Evolutionary conservation across 2,329 filamentous ascomycete genomes (phyloP).

Genomic region (Alternaria alternata): DNA sequence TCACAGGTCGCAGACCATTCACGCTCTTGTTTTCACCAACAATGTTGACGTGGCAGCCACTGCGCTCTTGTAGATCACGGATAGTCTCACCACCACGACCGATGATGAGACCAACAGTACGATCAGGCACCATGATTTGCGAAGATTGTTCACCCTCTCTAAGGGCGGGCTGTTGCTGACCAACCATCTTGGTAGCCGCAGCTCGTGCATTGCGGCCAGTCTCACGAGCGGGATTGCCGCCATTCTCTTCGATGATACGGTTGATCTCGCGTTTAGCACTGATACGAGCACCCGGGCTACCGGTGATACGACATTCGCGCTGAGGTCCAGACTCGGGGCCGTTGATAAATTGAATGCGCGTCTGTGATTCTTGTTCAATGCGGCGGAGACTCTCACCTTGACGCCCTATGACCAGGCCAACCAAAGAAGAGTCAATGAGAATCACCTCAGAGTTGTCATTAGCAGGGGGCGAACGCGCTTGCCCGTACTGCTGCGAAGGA

Average conservation of each 20-base stretch:
- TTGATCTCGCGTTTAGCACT: slow-evolving; percentile 85
- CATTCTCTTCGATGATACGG: slow-evolving; percentile 86
- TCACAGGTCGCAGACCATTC: slow-evolving; percentile 87
- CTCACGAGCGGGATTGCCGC: slow-evolving; percentile 59
- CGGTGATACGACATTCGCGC: slow-evolving; percentile 86
- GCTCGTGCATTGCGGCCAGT: slow-evolving; percentile 50
- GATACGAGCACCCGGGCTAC: slow-evolving; percentile 73
- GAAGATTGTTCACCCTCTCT: slow-evolving; percentile 84
- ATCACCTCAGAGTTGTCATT: slow-evolving; percentile 83
- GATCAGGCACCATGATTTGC: slow-evolving; percentile 94
- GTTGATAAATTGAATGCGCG: slow-evolving; percentile 87
- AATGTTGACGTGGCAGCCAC: slow-evolving; percentile 95
- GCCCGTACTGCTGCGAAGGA: slow-evolving; percentile 63
- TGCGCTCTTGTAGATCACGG: slow-evolving; percentile 87
- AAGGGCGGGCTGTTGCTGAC: slow-evolving; percentile 57
- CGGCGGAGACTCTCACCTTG: slow-evolving; percentile 88
- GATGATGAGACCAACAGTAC: slow-evolving; percentile 91
- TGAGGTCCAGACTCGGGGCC: slow-evolving; percentile 76
- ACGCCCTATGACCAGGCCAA: slow-evolving; percentile 89
- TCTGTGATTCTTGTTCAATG: slow-evolving; percentile 82
- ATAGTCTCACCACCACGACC: slow-evolving; percentile 94
- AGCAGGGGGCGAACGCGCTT: slow-evolving; percentile 66
- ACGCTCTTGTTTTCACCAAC: slow-evolving; percentile 92
- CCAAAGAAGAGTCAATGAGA: slow-evolving; percentile 83
- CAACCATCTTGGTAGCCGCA: slow-evolving; percentile 53